phyloP scores from a whole-genome alignment of 2,329 filamentous ascomycete genomes.

The Aciculosporium take region DNA sequence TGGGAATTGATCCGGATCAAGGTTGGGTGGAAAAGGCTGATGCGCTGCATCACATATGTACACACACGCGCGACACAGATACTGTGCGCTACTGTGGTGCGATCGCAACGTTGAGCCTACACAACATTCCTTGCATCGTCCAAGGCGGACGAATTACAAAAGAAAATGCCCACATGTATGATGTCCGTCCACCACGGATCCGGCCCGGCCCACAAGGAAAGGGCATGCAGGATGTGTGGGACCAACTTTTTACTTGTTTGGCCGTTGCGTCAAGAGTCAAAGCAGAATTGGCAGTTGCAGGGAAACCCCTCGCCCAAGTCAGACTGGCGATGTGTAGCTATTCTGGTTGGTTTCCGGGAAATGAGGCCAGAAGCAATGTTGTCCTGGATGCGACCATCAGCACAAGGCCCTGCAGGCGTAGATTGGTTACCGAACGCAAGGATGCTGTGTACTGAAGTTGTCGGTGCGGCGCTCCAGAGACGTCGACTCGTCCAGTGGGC shows the following conservation, averaged over 20 bases:
- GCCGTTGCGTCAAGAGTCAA: not conserved
- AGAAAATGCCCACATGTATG: not conserved
- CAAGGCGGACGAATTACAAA: too few species aligned
- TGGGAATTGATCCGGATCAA: not conserved
- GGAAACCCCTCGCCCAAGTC: not conserved
- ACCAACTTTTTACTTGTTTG: not conserved
- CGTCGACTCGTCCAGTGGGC: too few species aligned
- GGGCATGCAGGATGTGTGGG: not conserved
- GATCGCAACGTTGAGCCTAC: not conserved
- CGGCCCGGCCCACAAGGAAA: not conserved
- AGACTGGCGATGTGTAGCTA: not conserved
- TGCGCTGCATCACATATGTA: not conserved
- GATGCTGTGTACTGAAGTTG: not conserved
- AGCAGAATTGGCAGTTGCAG: not conserved
- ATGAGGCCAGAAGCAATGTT: conserved; percentile 1
- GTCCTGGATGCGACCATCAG: not conserved
- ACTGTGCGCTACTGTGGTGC: not conserved
- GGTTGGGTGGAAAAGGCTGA: not conserved
- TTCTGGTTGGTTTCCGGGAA: conserved; percentile 6
- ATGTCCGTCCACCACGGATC: not conserved
- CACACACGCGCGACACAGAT: too few species aligned
- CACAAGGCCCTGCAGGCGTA: not conserved
- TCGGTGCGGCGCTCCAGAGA: too few species aligned
- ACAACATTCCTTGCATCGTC: not conserved
- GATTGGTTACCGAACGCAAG: conserved; percentile 4